Base-by-base conservation (phyloP, 2,329 filamentous ascomycete species). In the Periconia sp. region DNA sequence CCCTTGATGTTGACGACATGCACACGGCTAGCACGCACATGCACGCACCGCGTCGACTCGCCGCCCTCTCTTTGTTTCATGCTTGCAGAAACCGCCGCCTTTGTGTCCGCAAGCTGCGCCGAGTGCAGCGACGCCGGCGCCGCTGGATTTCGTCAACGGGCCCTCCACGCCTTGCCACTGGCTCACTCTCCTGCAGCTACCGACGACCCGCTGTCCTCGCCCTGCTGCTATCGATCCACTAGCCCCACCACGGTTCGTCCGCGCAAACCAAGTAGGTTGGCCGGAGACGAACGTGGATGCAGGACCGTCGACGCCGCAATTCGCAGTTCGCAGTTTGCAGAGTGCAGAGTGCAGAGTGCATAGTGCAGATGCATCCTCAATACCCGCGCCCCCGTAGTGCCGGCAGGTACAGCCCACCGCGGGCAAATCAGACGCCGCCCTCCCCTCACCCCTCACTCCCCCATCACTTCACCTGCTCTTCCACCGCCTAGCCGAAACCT, bases 121-220 rank as follows among this genome's bases (percentile, higher is more conserved):
- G n/a, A n/a, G n/a, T n/a, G n/a, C n/a, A n/a, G n/a, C n/a, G n/a
- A n/a, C n/a, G n/a, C n/a, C n/a, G 36, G 35, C 35, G 16, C 22
- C 36, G 30, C 32, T 32, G 16, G 40, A 29, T 35, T n/a, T n/a
- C n/a, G n/a, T n/a, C n/a, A n/a, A 13, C n/a, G 21, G 19, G 18
- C 33, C 30, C 40, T 40, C 42, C 47, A 43, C 21, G 24, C 31
- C 11, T 25, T 42, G 36, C 36, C 15, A 50, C 31, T 50, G 46
- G 46, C 50, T 47, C 46, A 39, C 5, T 12, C 7, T 11, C 18
- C 36, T 30, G 8, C 16, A 29, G 30, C 34, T 36, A 38, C 23
- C 32, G 34, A 8, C 18, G 17, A 31, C 13, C 40, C 6, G 32
- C 34, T n/a, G 17, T 26, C 18, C 22, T 33, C 30, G 29, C 23